These are phyloP conservation scores for Opeltia flavorubescens DNA, from an alignment of 495 filamentous ascomycete genomes.

Conservation along the genomic window DNA sequence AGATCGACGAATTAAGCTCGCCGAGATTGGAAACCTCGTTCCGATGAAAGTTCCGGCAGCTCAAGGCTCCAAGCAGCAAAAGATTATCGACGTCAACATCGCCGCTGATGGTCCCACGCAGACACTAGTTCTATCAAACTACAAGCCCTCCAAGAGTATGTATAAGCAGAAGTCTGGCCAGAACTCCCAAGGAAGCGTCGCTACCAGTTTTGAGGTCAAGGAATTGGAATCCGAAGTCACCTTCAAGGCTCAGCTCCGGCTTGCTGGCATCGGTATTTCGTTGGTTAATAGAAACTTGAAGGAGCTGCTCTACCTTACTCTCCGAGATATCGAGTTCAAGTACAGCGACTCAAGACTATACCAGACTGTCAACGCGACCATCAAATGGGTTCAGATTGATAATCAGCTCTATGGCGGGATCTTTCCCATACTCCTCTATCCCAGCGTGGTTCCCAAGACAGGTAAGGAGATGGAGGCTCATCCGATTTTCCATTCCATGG, in stretches of 20 bases:
- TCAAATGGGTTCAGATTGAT: slow-evolving; percentile 99
- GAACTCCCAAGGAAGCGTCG: slow-evolving; percentile 42
- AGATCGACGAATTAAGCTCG: slow-evolving; percentile 80
- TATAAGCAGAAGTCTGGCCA: slow-evolving; percentile 64
- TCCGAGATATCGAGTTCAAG: slow-evolving; percentile 83
- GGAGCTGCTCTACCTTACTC: slow-evolving; percentile 86
- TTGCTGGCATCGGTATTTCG: slow-evolving; percentile 87
- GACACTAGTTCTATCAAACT: slow-evolving; percentile 87
- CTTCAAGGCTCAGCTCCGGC: slow-evolving; percentile 72
- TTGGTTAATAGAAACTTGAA: slow-evolving; percentile 83
- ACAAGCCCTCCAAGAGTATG: slow-evolving; percentile 81
- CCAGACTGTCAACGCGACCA: slow-evolving; percentile 73
- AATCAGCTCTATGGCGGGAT: slow-evolving; percentile 97
- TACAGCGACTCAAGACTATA: slow-evolving; percentile 84
- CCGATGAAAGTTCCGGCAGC: slow-evolving; percentile 67
- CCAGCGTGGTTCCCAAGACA: slow-evolving; percentile 96
- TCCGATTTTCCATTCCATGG: slow-evolving; percentile 80
- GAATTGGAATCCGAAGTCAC: slow-evolving; percentile 71
- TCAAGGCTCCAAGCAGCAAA: slow-evolving; percentile 42
- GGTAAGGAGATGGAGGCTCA: slow-evolving; percentile 94
- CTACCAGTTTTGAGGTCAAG: slow-evolving; percentile 80
- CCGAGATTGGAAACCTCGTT: slow-evolving; percentile 89
- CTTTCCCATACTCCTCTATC: slow-evolving; percentile 94
- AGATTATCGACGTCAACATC: slow-evolving; percentile 92
- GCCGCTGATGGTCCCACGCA: slow-evolving; percentile 90